These are phyloP conservation scores for Yamadazyma sp. DNA, from an alignment of 805 yeast species.

Conservation along the genomic window DNA sequence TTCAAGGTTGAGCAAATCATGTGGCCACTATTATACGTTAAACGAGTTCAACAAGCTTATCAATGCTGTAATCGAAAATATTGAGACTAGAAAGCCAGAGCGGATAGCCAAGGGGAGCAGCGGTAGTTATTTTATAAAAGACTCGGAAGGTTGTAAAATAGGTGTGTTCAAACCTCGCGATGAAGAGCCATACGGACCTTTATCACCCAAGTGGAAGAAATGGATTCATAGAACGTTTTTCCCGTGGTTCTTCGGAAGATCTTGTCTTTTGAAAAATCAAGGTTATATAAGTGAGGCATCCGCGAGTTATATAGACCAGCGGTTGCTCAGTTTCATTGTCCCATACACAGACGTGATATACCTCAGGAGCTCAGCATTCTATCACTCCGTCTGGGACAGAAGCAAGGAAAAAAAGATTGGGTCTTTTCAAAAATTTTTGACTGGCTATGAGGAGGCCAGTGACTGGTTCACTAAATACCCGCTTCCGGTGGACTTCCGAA, in stretches of 20 bases:
- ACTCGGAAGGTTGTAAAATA: slow-evolving; percentile 7
- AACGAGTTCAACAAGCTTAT: slow-evolving; percentile 41
- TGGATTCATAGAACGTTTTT: slow-evolving; percentile 75
- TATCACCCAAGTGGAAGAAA: slow-evolving; percentile 77
- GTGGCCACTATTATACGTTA: slow-evolving; percentile 9
- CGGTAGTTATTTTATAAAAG: slow-evolving; percentile 60
- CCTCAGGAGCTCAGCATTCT: slow-evolving; percentile 49
- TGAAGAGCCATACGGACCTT: slow-evolving; percentile 78
- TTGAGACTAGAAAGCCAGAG: slow-evolving; percentile 37
- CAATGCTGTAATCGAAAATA: slow-evolving; percentile 38
- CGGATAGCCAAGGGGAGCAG: slow-evolving; percentile 66
- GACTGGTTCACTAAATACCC: slow-evolving; percentile 57
- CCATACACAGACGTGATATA: slow-evolving; percentile 63
- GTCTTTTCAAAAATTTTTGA: slow-evolving; percentile 62
- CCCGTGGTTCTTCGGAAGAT: slow-evolving; percentile 75
- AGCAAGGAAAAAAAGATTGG: slow-evolving; percentile 50
- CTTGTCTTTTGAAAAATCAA: slow-evolving; percentile 68
- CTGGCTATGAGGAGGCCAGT: slow-evolving; percentile 60
- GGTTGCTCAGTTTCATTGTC: slow-evolving; percentile 57
- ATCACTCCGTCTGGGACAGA: slow-evolving; percentile 52
- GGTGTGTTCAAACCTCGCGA: slow-evolving; percentile 79
- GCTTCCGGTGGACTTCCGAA: slow-evolving; percentile 9
- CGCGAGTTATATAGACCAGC: slow-evolving; percentile 63
- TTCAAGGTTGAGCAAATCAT: neutral
- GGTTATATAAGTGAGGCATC: slow-evolving; percentile 75